Conservation (phyloP, 805 yeast species). For the Candida awuae region DNA sequence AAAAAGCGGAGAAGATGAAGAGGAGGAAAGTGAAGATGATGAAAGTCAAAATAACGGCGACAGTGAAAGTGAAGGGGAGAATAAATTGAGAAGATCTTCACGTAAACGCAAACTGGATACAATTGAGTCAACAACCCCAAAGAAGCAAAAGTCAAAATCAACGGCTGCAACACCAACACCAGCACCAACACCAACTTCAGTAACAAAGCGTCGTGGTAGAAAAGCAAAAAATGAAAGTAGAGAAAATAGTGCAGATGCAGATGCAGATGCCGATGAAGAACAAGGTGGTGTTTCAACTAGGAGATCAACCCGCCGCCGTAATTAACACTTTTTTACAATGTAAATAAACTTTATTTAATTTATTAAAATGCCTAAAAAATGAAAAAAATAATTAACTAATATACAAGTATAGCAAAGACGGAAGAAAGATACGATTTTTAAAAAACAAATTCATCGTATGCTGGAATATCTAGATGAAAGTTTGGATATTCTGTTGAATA, state of each 20-base stretch:
- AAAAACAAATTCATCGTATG: constrained; percentile 20
- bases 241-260: not conserved
- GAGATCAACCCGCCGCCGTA: constrained; percentile 4
- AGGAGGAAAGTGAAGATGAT: constrained; percentile 8
- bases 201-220: constrained; percentile 10
- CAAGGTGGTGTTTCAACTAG: constrained; percentile 1
- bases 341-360: too few species aligned
- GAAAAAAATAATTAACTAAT: not conserved
- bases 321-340: not conserved
- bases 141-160: not conserved
- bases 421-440: not conserved
- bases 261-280: constrained; percentile 1
- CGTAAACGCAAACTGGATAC: not conserved
- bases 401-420: not conserved
- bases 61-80: constrained; percentile 1
- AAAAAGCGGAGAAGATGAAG: constrained; percentile 3
- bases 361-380: too few species aligned
- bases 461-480: constrained; percentile 74
- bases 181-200: not conserved
- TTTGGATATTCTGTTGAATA: constrained; percentile 61
- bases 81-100: constrained; percentile 3
- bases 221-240: not conserved
- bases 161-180: not conserved
- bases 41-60: constrained; percentile 4
- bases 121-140: not conserved